Evolutionary conservation across 202 grass and related monocot species (phyloP), one percentile per base, ranked within the genome.

Genomic region (Panicum hallii): DNA sequence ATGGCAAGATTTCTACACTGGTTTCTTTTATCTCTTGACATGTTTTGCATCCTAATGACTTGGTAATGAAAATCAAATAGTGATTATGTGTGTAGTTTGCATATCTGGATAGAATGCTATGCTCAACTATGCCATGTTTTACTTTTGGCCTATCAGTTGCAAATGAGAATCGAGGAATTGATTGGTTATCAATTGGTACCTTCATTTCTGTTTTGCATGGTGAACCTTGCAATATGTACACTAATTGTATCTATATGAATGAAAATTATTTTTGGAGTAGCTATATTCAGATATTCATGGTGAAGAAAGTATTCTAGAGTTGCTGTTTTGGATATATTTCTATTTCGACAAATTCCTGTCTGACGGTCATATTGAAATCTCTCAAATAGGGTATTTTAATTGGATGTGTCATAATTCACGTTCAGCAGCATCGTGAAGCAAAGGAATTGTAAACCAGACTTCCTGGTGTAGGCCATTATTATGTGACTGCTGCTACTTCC

Each of bases 321-420:
- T 84, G 23, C n/a, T 87, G 40, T 80, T 79, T 87, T 85, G 72
- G 81, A 87, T 90, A 91, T 92, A 81, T 88, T 88, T 94, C 48
- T 94, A 84, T 90, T 89, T 76, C 34, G 8, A 84, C 87, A 66
- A 85, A 58, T 90, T 79, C 69, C 82, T 69, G 66, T 90, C 93
- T 95, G 93, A 95, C 78, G 87, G 84, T 82, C 90, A 83, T 92
- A 84, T 92, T 95, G 93, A 79, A 92, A 95, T 95, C 80, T 95
- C 88, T 94, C 88, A 95, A 92, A 92, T 95, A 92, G 93, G 93
- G 90, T 95, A 89, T 90, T 95, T 90, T 92, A 82, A 90, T 90
- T 95, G 90, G 93, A 86, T 95, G 84, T 95, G 86, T 92, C 93
- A 92, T 95, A 95, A 95, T 92, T 92, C 93, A 92, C 88, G 77